Evolutionary conservation across 1,284 basidiomycete genomes (phyloP).

Genomic region (Lentinus polychrous): DNA sequence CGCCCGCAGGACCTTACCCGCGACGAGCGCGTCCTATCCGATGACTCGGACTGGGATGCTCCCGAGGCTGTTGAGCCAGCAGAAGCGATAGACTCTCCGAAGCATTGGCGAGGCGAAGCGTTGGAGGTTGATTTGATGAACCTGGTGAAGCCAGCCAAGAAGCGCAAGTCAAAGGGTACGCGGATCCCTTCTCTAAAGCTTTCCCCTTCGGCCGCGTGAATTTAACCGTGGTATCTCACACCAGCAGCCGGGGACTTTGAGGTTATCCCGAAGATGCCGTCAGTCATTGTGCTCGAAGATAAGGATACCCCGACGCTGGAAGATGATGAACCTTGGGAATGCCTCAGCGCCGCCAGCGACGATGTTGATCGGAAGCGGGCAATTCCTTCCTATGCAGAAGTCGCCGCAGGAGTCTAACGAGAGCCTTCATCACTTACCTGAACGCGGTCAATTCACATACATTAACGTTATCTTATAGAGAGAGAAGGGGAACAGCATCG

Average conservation of each 20-base stretch:
- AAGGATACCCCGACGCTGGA: slow-evolving; percentile 33
- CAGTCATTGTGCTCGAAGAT: slow-evolving; percentile 40
- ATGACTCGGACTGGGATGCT: slow-evolving; percentile 5
- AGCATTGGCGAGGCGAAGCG: slow-evolving; percentile 12
- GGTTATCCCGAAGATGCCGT: slow-evolving; percentile 40
- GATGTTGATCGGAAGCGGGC: slow-evolving; percentile 23
- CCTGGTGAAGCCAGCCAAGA: slow-evolving; percentile 34
- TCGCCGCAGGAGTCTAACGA: slow-evolving; percentile 23
- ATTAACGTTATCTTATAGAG: no score
- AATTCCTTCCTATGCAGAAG: slow-evolving; percentile 35
- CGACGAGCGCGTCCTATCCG: background rate
- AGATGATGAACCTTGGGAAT: slow-evolving; percentile 52
- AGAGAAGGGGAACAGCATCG: no score
- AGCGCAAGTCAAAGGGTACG: slow-evolving; percentile 34
- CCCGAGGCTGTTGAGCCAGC: slow-evolving; percentile 8
- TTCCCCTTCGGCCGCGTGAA: slow-evolving; percentile 3
- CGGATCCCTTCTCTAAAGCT: background rate
- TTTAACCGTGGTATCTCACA: background rate
- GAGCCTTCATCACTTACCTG: slow-evolving; percentile 5
- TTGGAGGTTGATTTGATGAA: slow-evolving; percentile 38
- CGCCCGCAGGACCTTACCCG: background rate
- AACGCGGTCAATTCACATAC: no score
- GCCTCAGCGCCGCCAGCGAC: slow-evolving; percentile 36
- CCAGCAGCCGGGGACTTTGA: slow-evolving; percentile 41
- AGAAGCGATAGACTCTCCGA: slow-evolving; percentile 7